These are phyloP conservation scores for Rhizopus stolonifer DNA, from an alignment of 371 early-diverging fungal species.

Conservation along the genomic window DNA sequence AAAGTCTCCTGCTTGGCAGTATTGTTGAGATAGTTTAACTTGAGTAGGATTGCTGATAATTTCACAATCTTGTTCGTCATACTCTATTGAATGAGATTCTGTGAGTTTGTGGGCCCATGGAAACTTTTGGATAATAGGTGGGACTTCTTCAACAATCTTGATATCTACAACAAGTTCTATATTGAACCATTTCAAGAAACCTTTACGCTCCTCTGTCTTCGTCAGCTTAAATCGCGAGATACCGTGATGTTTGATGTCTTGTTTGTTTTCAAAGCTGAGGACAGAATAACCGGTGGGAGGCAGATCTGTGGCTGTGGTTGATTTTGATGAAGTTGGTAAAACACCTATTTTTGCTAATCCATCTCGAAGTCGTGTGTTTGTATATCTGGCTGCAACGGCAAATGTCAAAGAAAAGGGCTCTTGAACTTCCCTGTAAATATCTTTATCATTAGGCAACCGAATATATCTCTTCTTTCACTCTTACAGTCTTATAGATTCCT, in stretches of 20 bases:
- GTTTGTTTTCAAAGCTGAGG: constrained; percentile 18
- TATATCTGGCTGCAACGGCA: constrained; percentile 21
- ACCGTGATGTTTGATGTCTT: constrained; percentile 18
- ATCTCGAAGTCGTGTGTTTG: constrained; percentile 17
- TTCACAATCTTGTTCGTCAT: not conserved
- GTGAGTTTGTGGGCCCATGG: constrained; percentile 19
- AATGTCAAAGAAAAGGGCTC: constrained; percentile 25
- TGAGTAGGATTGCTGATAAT: constrained; percentile 2
- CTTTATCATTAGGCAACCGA: too few relatives aligned
- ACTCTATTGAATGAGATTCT: not conserved
- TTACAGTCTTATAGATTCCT: constrained; percentile 20
- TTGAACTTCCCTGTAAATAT: constrained; percentile 22
- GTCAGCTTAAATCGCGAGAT: constrained; percentile 16
- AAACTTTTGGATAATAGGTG: constrained; percentile 15
- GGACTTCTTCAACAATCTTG: constrained; percentile 18
- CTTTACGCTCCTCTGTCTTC: constrained; percentile 7
- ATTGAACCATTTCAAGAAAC: constrained; percentile 5
- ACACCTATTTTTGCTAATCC: constrained; percentile 19
- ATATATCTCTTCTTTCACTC: too few relatives aligned
- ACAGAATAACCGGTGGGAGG: constrained; percentile 15
- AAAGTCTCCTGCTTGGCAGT: constrained; percentile 23
- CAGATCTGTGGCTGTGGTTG: not conserved
- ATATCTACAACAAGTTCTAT: constrained; percentile 23
- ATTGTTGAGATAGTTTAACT: constrained; percentile 7
- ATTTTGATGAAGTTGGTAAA: not conserved